Percentiles rank a stretch among this genome's conserved stretches.
Evolutionary conservation across 1,139 yeast species (phyloP).

Genomic region (Casaregolazyma lundiana): DNA sequence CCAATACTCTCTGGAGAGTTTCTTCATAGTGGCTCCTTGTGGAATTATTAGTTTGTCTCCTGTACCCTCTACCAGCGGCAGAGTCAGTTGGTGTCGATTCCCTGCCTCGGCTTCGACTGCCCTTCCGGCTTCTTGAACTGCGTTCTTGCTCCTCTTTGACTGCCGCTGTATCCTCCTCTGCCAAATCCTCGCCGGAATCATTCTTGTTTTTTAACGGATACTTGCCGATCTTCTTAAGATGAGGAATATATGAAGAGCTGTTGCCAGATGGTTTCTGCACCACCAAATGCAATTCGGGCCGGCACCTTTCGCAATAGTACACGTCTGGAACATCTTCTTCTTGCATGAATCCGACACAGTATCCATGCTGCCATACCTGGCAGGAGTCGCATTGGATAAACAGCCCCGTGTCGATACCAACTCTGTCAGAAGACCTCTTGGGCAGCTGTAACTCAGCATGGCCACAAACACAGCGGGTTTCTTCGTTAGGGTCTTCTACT

Average conservation of each 20-base stretch:
- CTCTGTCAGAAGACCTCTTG: constrained; percentile 46
- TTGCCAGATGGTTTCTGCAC: constrained; percentile 46
- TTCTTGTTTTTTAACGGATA: constrained; percentile 7
- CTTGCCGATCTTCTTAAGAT: constrained; percentile 21
- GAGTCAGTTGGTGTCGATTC: background rate
- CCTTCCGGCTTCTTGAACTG: constrained; percentile 1
- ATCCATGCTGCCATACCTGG: constrained; percentile 97
- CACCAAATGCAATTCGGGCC: constrained; percentile 71
- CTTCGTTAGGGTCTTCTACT: constrained; percentile 54
- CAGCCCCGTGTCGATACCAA: constrained; percentile 63
- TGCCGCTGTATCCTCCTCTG: constrained; percentile 23
- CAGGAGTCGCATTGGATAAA: constrained; percentile 90
- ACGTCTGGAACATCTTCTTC: constrained; percentile 81
- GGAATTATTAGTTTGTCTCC: constrained; percentile 34
- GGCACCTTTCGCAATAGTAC: constrained; percentile 89
- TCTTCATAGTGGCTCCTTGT: constrained; percentile 56
- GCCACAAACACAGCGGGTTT: constrained; percentile 88
- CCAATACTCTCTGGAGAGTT: constrained; percentile 62
- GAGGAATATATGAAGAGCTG: constrained; percentile 42
- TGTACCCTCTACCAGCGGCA: constrained; percentile 3
- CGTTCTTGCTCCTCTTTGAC: background rate
- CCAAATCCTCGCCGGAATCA: constrained; percentile 8
- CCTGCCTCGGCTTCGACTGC: background rate
- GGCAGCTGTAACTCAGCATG: constrained; percentile 55
- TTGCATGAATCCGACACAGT: constrained; percentile 76